Evolutionary conservation across 345 rosid genomes (phyloP), one percentile per base, ranked within the genome.

Genomic region (Eucalyptus regnans): DNA sequence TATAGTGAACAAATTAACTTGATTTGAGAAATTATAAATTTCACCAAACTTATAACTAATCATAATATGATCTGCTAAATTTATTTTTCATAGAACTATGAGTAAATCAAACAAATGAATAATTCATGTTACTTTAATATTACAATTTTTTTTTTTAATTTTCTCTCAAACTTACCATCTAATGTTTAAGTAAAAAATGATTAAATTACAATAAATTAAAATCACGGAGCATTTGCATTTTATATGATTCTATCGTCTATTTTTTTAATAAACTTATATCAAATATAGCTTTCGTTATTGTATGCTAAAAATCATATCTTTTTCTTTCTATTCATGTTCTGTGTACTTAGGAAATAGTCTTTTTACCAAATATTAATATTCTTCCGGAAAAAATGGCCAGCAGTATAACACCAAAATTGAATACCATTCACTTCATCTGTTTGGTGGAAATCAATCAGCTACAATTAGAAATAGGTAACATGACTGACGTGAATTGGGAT

Each of bases 401-500:
- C 96, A 46, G 99, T 95, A 89, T 96, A 97, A 90, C 98, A 96
- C 98, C 99, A 97, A 91, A 97, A 95, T 91, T 94, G 94, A 88
- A 97, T 95, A 87, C 99, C 97, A 41, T 96, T 95, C 41, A 96
- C 97, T 87, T 97, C 99, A 89, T 96, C 91, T 0, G 98, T 97
- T 94, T 97, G 98, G 90, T 96, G 99, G 91, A 96, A 96, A 90
- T 97, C 96, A 92, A 97, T 95, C 87, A 95, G 96, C 96, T 94
- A 84, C 33, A 48, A 4, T 51, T 50, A 50, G 29, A 84, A 13
- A 16, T 18, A 50, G 86, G 54, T 84, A 12, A 48, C 86, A 84
- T 13, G 37, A 23, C 7, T 44, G n/a, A 84, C 16, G 23, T 44
- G 52, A 5, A 84, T 23, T 84, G 51, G 50, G 33, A 13, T 46